Evolutionary conservation across 2,329 filamentous ascomycete genomes (phyloP).

Genomic region (Xylariaceae sp.): DNA sequence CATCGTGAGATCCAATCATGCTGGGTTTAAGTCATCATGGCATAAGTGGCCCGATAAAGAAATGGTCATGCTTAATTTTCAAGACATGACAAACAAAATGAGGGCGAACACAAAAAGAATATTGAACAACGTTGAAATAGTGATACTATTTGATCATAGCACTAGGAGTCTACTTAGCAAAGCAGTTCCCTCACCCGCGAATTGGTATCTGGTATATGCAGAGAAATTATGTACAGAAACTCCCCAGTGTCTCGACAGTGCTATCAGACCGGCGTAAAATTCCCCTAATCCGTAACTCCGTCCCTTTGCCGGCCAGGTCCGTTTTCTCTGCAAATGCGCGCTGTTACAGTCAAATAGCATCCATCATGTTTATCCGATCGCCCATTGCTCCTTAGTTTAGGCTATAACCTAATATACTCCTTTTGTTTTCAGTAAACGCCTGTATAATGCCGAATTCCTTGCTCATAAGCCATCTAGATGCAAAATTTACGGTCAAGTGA

Average conservation of each 20-base stretch:
- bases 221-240: slow-evolving; percentile 5
- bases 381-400: slow-evolving; percentile 19
- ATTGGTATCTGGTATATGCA: slow-evolving; percentile 8
- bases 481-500: slow-evolving; percentile 68
- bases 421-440: slow-evolving; percentile 30
- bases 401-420: slow-evolving; percentile 6
- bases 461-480: slow-evolving; percentile 33
- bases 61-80: no score
- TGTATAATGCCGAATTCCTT: slow-evolving; percentile 25
- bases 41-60: no score
- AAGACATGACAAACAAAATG: no score
- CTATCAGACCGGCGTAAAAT: slow-evolving; percentile 1
- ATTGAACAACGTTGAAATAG: no score
- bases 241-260: background rate
- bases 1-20: no score
- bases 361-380: slow-evolving; percentile 13
- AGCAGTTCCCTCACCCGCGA: background rate
- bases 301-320: background rate
- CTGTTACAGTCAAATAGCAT: background rate
- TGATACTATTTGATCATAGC: no score
- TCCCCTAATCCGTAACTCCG: slow-evolving; percentile 15
- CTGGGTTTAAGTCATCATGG: no score
- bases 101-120: no score
- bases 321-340: background rate
- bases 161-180: no score